Percentiles rank a stretch among this genome's conserved stretches.
These are phyloP conservation scores for Zymoseptoria tritici DNA, from an alignment of 2,329 filamentous ascomycete species.

Conservation along the genomic window DNA sequence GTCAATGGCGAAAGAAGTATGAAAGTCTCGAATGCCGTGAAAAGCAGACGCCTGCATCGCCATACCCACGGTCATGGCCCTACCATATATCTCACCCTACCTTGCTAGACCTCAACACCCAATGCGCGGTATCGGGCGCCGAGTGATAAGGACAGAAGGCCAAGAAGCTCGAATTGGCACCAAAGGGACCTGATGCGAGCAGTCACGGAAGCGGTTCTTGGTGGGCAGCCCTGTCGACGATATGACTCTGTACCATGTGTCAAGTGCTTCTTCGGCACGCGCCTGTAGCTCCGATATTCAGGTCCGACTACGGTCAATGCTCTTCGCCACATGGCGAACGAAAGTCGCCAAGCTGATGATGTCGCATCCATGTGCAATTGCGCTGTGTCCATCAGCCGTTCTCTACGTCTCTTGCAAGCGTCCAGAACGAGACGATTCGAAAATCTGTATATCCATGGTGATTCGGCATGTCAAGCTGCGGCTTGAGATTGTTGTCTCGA, in stretches of 20 bases:
- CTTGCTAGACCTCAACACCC: background rate
- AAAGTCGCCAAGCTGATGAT: background rate
- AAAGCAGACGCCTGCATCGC: background rate
- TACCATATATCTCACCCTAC: background rate
- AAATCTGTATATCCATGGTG: background rate
- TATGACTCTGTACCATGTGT: background rate
- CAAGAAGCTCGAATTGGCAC: background rate
- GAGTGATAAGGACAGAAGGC: background rate
- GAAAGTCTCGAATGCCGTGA: background rate
- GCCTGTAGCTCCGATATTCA: background rate
- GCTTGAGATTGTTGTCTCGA: background rate
- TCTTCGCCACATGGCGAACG: background rate
- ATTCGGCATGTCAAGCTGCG: background rate
- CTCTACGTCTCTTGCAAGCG: background rate
- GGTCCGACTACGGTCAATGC: background rate
- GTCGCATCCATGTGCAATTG: background rate
- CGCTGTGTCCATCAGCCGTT: background rate
- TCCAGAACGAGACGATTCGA: background rate
- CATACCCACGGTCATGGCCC: background rate
- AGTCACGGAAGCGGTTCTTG: background rate
- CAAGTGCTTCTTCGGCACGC: background rate
- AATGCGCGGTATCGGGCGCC: background rate
- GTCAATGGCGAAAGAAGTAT: background rate
- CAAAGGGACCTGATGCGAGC: background rate
- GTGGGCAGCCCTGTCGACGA: background rate